phyloP scores from a whole-genome alignment of 176 grass and related monocot species.

The Sorghum bicolor region DNA sequence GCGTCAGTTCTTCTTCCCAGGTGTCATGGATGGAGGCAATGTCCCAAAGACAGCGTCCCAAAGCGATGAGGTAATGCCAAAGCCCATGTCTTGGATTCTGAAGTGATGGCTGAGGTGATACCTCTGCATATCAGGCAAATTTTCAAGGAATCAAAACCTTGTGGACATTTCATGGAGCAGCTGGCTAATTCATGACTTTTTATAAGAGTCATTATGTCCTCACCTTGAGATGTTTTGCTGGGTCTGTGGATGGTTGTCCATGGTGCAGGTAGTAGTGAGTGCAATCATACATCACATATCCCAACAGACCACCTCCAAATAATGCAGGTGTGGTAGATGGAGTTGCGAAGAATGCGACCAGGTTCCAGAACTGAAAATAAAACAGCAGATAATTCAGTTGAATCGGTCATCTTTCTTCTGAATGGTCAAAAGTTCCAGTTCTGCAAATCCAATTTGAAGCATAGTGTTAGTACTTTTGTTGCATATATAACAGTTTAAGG shows the following conservation, averaged over 20 bases:
- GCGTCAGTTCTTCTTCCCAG: slow-evolving; percentile 35
- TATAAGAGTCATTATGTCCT: slow-evolving; percentile 9
- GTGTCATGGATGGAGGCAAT: slow-evolving; percentile 44
- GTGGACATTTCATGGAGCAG: background rate
- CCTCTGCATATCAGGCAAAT: slow-evolving; percentile 38
- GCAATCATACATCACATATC: slow-evolving; percentile 95
- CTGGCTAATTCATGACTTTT: background rate
- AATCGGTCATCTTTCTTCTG: background rate
- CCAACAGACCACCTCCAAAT: slow-evolving; percentile 80
- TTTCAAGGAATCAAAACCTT: slow-evolving; percentile 4
- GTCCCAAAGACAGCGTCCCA: slow-evolving; percentile 85
- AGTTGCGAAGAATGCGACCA: slow-evolving; percentile 51
- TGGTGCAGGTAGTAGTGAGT: slow-evolving; percentile 94
- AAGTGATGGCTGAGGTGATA: slow-evolving; percentile 97
- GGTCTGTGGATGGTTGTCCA: slow-evolving; percentile 72
- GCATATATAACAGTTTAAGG: background rate
- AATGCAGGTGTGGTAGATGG: slow-evolving; percentile 69
- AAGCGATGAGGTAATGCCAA: slow-evolving; percentile 83
- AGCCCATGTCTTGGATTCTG: slow-evolving; percentile 80
- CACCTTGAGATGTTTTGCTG: slow-evolving; percentile 81
- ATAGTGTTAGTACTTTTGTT: background rate
- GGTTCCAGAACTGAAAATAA: slow-evolving; percentile 76
- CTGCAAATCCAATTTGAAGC: background rate
- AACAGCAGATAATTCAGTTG: background rate
- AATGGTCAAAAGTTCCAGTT: background rate